phyloP scores from a whole-genome alignment of 2,329 filamentous ascomycete genomes.

The Sporothrix luriei region DNA sequence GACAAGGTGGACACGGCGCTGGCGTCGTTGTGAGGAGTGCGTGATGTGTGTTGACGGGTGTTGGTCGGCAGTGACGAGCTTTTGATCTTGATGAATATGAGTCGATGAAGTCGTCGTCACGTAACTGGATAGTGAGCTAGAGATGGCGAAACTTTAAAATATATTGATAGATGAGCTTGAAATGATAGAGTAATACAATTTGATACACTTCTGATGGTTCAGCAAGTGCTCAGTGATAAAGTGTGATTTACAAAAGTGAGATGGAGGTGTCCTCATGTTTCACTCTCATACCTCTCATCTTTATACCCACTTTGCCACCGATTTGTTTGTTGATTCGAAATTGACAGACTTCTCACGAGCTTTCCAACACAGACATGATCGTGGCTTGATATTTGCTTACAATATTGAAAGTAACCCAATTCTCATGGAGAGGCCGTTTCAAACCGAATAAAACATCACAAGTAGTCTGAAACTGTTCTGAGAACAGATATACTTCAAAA shows the following conservation, averaged over 20 bases:
- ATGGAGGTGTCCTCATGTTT: not conserved
- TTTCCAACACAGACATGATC: too few relatives aligned
- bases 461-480: not conserved
- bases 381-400: not conserved
- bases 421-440: too few relatives aligned
- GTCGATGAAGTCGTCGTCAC: not conserved
- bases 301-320: not conserved
- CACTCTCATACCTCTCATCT: not conserved
- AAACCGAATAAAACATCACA: not conserved
- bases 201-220: not conserved
- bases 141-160: not conserved
- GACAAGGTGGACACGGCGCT: constrained; percentile 41
- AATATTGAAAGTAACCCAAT: not conserved
- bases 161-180: not conserved
- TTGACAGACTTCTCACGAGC: not conserved
- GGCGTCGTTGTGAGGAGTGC: constrained; percentile 28
- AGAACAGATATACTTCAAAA: not conserved
- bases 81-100: too few relatives aligned
- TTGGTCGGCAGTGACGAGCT: not conserved
- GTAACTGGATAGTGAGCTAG: not conserved
- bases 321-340: not conserved
- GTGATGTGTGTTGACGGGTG: too few relatives aligned
- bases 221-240: not conserved
- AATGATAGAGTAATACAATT: not conserved
- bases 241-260: not conserved